These are phyloP conservation scores for Iberis amara DNA, from an alignment of 441 rosid genomes.

Conservation along the genomic window DNA sequence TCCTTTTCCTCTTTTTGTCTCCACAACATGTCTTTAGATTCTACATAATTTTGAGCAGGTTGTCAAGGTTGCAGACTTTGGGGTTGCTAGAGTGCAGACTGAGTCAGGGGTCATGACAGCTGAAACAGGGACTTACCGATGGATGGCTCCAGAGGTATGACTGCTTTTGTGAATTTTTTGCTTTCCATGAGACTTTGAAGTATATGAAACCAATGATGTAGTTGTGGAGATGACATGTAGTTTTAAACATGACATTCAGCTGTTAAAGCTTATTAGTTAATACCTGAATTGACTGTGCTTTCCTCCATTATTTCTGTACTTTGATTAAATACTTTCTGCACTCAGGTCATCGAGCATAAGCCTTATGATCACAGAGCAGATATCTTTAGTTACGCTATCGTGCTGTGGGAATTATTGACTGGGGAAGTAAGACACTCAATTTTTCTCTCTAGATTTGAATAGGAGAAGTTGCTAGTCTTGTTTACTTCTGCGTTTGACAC, in stretches of 20 bases:
- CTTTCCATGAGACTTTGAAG: background rate
- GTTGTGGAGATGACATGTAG: background rate
- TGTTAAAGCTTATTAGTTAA: background rate
- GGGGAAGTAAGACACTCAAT: conserved; percentile 61
- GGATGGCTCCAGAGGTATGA: conserved; percentile 77
- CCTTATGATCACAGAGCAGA: conserved; percentile 89
- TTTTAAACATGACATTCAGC: background rate
- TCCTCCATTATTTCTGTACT: background rate
- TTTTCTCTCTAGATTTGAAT: background rate
- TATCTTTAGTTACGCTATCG: conserved; percentile 84
- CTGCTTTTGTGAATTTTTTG: background rate
- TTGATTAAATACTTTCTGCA: conserved; percentile 27
- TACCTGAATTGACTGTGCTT: background rate
- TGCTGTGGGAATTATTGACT: conserved; percentile 84
- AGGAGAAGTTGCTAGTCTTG: background rate
- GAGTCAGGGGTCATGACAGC: conserved; percentile 74
- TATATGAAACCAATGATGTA: background rate
- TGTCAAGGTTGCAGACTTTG: conserved; percentile 76
- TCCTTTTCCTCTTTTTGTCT: background rate
- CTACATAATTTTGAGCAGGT: conserved; percentile 37
- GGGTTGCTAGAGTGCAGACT: conserved; percentile 68
- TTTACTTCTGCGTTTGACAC: background rate
- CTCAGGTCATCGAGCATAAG: conserved; percentile 89
- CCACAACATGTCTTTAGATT: background rate
- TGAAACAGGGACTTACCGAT: conserved; percentile 78